These are phyloP conservation scores for Zangia roseola DNA, from an alignment of 768 basidiomycete genomes.

Conservation along the genomic window DNA sequence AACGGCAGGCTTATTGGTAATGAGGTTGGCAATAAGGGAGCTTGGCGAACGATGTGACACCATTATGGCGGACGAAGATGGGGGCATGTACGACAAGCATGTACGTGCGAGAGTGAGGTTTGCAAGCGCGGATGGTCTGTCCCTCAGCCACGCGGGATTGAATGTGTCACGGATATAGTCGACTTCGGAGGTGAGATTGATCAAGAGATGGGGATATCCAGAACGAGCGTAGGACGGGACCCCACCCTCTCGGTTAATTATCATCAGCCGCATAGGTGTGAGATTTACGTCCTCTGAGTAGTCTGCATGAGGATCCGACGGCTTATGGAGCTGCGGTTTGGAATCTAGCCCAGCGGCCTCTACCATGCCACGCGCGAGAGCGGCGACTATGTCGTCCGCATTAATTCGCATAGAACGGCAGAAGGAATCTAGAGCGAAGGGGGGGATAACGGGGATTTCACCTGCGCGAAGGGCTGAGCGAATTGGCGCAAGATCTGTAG, in stretches of 20 bases:
- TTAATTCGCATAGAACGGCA: slow-evolving; percentile 84
- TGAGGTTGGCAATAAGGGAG: slow-evolving; percentile 93
- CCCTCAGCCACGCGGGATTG: slow-evolving; percentile 65
- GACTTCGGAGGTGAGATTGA: slow-evolving; percentile 90
- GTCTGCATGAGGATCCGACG: slow-evolving; percentile 34
- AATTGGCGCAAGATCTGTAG: slow-evolving; percentile 78
- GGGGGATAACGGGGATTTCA: slow-evolving; percentile 94
- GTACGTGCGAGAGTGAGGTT: slow-evolving; percentile 84
- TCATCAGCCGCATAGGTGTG: slow-evolving; percentile 93
- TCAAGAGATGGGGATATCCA: slow-evolving; percentile 91
- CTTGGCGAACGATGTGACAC: slow-evolving; percentile 96
- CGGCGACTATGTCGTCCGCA: slow-evolving; percentile 85
- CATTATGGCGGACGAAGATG: slow-evolving; percentile 91
- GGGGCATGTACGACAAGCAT: slow-evolving; percentile 91
- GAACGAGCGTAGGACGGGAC: slow-evolving; percentile 96
- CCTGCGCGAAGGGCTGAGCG: slow-evolving; percentile 88
- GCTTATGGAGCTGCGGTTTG: slow-evolving; percentile 31
- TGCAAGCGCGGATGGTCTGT: slow-evolving; percentile 81
- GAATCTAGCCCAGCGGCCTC: slow-evolving; percentile 52
- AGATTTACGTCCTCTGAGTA: slow-evolving; percentile 67
- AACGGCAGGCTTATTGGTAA: slow-evolving; percentile 96
- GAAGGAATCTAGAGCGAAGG: slow-evolving; percentile 89
- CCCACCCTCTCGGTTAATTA: slow-evolving; percentile 95
- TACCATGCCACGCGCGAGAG: slow-evolving; percentile 83
- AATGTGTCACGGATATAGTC: slow-evolving; percentile 86